These are phyloP conservation scores for Solanum ahanhuiri DNA, from an alignment of 257 asterid genomes.

Conservation along the genomic window DNA sequence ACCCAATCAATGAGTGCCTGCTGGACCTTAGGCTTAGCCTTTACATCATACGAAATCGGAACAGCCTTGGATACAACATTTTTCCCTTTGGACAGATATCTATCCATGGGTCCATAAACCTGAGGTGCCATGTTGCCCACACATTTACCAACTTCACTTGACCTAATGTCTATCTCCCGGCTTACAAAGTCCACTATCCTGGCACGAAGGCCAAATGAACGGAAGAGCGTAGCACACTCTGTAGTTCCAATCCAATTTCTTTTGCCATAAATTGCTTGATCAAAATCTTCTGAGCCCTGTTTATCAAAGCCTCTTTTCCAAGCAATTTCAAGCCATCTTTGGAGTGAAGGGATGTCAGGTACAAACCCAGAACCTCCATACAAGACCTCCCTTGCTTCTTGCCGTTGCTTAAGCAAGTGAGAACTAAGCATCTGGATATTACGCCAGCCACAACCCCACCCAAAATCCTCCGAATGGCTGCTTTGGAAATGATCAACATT, in stretches of 20 bases:
- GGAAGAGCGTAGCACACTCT: conserved; percentile 83
- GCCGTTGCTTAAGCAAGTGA: conserved; percentile 51
- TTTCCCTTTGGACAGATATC: conserved; percentile 39
- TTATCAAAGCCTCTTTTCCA: conserved; percentile 77
- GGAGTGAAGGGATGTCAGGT: conserved; percentile 66
- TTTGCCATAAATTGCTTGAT: conserved; percentile 46
- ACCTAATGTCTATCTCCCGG: conserved; percentile 15
- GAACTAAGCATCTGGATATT: conserved; percentile 96
- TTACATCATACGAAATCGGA: conserved; percentile 17
- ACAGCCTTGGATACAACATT: conserved; percentile 8
- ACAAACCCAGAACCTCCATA: conserved; percentile 82
- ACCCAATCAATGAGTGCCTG: conserved; percentile 68
- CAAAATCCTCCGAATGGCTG: conserved; percentile 40
- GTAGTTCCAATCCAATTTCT: conserved; percentile 85
- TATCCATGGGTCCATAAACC: conserved; percentile 82
- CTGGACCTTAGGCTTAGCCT: conserved; percentile 33
- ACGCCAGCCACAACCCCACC: conserved; percentile 99
- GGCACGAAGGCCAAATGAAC: conserved; percentile 85
- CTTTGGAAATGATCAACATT: conserved; percentile 74
- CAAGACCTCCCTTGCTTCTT: conserved; percentile 44
- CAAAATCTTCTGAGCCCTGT: conserved; percentile 58
- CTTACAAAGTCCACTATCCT: conserved; percentile 64
- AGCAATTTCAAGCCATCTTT: conserved; percentile 83
- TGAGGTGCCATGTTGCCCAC: conserved; percentile 20
- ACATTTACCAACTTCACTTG: neutral